These are phyloP conservation scores for Xylaria sp. DNA, from an alignment of 2,329 filamentous ascomycete species.

Conservation along the genomic window DNA sequence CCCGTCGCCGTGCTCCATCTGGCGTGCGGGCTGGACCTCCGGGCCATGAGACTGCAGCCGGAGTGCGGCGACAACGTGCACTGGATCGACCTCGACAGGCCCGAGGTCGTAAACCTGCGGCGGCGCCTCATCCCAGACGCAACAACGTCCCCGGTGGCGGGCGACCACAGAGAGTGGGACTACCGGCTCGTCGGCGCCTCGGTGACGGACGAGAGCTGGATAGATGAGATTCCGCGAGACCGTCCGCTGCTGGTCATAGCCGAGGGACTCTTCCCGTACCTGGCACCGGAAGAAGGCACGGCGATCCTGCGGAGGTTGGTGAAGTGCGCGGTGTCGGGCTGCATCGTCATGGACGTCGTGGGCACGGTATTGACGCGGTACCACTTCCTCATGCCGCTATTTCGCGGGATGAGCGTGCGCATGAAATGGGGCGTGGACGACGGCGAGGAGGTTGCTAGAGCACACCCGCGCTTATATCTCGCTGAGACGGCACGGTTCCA, in stretches of 20 bases:
- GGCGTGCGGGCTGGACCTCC: conserved; percentile 43
- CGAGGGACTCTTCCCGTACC: conserved; percentile 44
- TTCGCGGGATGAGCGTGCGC: conserved; percentile 26
- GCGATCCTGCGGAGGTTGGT: conserved; percentile 30
- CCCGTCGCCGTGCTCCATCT: conserved; percentile 44
- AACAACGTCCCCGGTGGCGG: conserved; percentile 16
- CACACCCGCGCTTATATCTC: conserved; percentile 23
- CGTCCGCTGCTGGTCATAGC: conserved; percentile 40
- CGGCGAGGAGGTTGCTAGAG: conserved; percentile 29
- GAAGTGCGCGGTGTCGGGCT: conserved; percentile 20
- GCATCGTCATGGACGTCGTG: conserved; percentile 30
- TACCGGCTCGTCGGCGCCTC: conserved; percentile 32
- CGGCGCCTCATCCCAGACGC: conserved; percentile 37
- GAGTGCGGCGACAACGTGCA: conserved; percentile 26
- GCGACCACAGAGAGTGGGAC: conserved; percentile 25
- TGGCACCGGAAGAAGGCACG: conserved; percentile 40
- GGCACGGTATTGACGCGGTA: conserved; percentile 32
- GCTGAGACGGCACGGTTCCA: conserved; percentile 27
- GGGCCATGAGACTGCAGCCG: conserved; percentile 37
- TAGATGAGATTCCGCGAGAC: conserved; percentile 38
- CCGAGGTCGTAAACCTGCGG: conserved; percentile 40
- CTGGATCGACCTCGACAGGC: conserved; percentile 46
- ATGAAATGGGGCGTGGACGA: conserved; percentile 35
- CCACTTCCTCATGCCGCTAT: conserved; percentile 29
- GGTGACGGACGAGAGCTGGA: conserved; percentile 41